Base-by-base conservation (phyloP, 805 yeast genomes). In the Candida silvicultrix region DNA sequence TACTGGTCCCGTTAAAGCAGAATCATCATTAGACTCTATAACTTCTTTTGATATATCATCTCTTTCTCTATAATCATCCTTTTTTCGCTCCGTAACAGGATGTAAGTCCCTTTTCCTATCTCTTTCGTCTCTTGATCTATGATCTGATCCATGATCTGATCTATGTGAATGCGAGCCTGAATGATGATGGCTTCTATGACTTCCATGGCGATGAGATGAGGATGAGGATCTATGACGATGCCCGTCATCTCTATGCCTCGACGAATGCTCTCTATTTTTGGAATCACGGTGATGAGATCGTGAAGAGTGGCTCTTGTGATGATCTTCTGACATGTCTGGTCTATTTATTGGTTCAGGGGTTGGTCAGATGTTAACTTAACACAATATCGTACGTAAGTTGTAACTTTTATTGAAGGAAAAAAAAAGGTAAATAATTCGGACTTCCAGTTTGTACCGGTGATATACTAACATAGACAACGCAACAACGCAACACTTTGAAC, bases 241-340 rank as follows among this genome's bases (percentile, higher is more conserved):
- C 15, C 47, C 39, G 21, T 47, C 51, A 20, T 44, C 42, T 19
- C 43, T 46, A 41, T 57, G 36, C n/a, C 19, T n/a, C n/a, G 36
- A 32, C 10, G 36, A 28, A 28, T 28, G 19, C 3, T 32, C 19
- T 32, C 36, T 9, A 12, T 32, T 12, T 15, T 32, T 15, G 6
- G 12, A 5, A 28, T 28, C 31, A n/a, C 36, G 19, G n/a, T 32
- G 36, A 16, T 32, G 36, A 32, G 15, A 18, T 16, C 19, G 15
- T 28, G 31, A 28, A 28, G 31, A 28, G 12, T 11, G 9, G 12
- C 14, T 7, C 4, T 14, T 28, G 4, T 28, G 31, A 7, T 28
- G 31, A 10, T 31, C 35, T 12, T 31, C 35, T 31, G 35, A 31
- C 35, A 31, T 31, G 25, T 23, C 25, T 23, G 25, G 9, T 23